Base-by-base conservation (phyloP, 2,329 filamentous ascomycete genomes). In the Neospermospora avenae region DNA sequence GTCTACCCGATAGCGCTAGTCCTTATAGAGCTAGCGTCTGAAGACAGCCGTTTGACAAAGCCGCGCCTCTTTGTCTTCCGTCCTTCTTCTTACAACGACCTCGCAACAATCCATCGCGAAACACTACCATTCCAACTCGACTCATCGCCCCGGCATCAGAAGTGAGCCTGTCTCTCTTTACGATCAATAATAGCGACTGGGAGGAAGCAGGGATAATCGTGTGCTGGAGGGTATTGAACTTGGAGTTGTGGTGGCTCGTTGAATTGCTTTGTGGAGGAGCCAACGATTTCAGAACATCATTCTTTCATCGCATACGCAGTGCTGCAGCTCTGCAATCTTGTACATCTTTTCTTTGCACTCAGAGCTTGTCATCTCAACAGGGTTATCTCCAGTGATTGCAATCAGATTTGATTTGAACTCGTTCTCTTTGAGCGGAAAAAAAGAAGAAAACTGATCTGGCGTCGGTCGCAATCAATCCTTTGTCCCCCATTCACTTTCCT, bases 391-490 rank as follows among this genome's bases (percentile, higher is more conserved):
- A 69, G 70, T 69, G 69, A 70, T 71, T 65, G 70, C 70, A 73
- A 73, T 72, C 71, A 72, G 69, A 72, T 70, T 72, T 73, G 70
- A 70, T 69, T 73, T 70, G 65, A 69, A 67, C 65, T 72, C 70
- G 69, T 71, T 72, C 70, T 66, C 60, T 58, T 31, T 66, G 67
- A 70, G 65, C 67, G 70, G 67, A 71, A 73, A 70, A 71, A 71
- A 71, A 71, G 61, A 71, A 72, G 67, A 71, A 70, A 67, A 64
- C 65, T 71, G 68, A 71, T 69, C 62, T 67, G 68, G 67, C 69
- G 68, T 62, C 68, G 69, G 65, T 71, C 67, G 68, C 69, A 68
- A 68, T 68, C 65, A 66, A 63, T 49, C 41, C 45, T 58, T 62
- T 62, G 46, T 62, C 63, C 63, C 64, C 58, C 31, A 35, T 61